Evolutionary conservation across 768 basidiomycete genomes (phyloP).

Genomic region (Fomitopsis pulvina): DNA sequence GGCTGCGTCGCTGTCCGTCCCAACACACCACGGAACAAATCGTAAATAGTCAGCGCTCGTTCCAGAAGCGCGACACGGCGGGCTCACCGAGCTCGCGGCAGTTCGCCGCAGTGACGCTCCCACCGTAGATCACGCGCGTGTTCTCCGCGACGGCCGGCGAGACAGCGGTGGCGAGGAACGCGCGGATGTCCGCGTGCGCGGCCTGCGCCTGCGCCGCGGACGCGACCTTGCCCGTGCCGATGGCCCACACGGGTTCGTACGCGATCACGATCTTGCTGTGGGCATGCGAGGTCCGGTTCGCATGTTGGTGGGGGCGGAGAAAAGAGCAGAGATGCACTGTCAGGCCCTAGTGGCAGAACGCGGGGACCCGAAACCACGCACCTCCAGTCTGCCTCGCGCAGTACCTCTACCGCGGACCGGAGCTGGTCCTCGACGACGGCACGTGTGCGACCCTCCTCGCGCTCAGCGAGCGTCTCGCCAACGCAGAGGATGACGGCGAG

Average conservation of each 20-base stretch:
- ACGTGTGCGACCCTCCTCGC: conserved; percentile 73
- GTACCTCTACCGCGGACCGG: conserved; percentile 58
- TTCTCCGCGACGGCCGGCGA: conserved; percentile 61
- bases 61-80: background rate
- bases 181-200: conserved; percentile 77
- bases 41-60: background rate
- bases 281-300: background rate
- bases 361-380: conserved; percentile 29
- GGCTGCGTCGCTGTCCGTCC: conserved; percentile 50
- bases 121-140: conserved; percentile 92
- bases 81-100: conserved; percentile 80
- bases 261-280: conserved; percentile 86
- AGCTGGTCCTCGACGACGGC: conserved; percentile 81
- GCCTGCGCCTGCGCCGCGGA: conserved; percentile 91
- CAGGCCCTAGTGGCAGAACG: background rate
- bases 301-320: no score
- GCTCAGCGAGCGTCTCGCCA: conserved; percentile 87
- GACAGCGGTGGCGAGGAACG: conserved; percentile 60
- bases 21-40: background rate
- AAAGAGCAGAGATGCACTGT: no score
- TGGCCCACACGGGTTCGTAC: conserved; percentile 98
- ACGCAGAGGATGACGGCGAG: conserved; percentile 93
- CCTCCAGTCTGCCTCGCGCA: conserved; percentile 75
- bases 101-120: conserved; percentile 87
- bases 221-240: conserved; percentile 96